phyloP scores from a whole-genome alignment of 768 basidiomycete species.

The Tubosaeta sp. region DNA sequence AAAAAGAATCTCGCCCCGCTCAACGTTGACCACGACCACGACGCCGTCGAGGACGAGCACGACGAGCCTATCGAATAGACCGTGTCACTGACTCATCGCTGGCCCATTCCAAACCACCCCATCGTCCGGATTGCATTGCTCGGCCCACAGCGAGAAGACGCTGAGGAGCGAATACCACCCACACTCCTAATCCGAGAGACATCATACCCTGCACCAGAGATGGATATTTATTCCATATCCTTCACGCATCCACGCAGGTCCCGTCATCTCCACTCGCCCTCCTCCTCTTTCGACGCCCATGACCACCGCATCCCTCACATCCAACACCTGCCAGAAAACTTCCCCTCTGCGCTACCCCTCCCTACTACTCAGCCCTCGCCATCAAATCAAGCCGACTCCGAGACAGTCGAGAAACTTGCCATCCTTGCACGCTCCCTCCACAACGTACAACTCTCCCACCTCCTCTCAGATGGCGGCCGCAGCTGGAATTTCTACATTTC shows the following conservation, averaged over 20 bases:
- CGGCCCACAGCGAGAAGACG: conserved; percentile 5
- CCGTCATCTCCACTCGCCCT: conserved; percentile 54
- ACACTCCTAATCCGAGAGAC: conserved; percentile 22
- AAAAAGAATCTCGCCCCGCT: conserved; percentile 17
- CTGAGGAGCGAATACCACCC: conserved; percentile 25
- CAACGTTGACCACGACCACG: conserved; percentile 22
- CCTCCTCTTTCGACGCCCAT: conserved; percentile 60
- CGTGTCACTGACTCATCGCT: conserved; percentile 15
- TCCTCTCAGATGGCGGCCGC: conserved; percentile 58
- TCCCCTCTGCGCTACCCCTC: conserved; percentile 36
- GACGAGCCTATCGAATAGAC: conserved; percentile 12
- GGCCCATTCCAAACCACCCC: neutral
- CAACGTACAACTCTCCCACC: conserved; percentile 80
- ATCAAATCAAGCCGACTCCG: conserved; percentile 48
- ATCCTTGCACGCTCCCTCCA: conserved; percentile 77
- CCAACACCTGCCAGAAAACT: conserved; percentile 29
- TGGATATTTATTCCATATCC: conserved; percentile 95
- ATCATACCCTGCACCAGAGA: conserved; percentile 25
- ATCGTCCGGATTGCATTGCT: neutral
- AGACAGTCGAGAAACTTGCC: conserved; percentile 75
- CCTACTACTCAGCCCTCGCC: conserved; percentile 32
- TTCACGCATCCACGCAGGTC: conserved; percentile 88
- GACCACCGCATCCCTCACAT: conserved; percentile 45
- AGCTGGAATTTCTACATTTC: conserved; percentile 89
- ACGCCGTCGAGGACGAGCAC: conserved; percentile 14